Evolutionary conservation across 2,329 filamentous ascomycete species (phyloP), one percentile per base, ranked within the genome.

Genomic region (Periconia macrospinosa): DNA sequence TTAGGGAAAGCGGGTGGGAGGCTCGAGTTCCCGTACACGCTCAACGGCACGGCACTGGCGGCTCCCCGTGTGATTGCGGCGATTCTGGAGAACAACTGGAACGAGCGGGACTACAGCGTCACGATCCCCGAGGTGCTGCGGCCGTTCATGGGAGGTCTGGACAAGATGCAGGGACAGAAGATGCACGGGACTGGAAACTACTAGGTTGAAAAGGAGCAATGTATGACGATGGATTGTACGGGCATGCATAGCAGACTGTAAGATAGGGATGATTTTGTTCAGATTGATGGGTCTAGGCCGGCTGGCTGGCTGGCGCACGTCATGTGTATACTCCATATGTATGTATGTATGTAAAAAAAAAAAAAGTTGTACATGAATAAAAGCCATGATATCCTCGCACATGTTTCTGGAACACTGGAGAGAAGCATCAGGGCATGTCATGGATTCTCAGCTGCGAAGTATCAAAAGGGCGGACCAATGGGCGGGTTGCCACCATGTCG

Each of bases 21-120:
- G 68, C 76, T 88, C 41, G 80, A 81, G 1, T 97, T 91, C 72
- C 91, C 92, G 14, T 91, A 90, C 77, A 99, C 94, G 0, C 81
- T 96, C 37, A 99, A 99, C 71, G 95, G 93, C 0, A 99, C 94
- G 1, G 94, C 93, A 0, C 79, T 97, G 65, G 94, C 94, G 1
- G 88, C 97, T 37, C 94, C 94, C 3, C 83, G 94, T 49, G 89
- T 99, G 13, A 71, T 99, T 54, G 92, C 94, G 20, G 92, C 92
- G 6, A 81, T 99, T 47, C 71, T 99, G 59, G 94, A 99, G 79
- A 91, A 92, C 66, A 89, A 91, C 1, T 99, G 92, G 90, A 84
- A 94, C 66, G 88, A 92, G 66, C 68, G 79, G 20, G 81, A 80
- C 18, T 80, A 79, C 65, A 83, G 82, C 1, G 90, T 97, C 8